Evolutionary conservation across 2,329 filamentous ascomycete genomes (phyloP), one percentile per base, ranked within the genome.

Genomic region (Exutisphaerella laricina): DNA sequence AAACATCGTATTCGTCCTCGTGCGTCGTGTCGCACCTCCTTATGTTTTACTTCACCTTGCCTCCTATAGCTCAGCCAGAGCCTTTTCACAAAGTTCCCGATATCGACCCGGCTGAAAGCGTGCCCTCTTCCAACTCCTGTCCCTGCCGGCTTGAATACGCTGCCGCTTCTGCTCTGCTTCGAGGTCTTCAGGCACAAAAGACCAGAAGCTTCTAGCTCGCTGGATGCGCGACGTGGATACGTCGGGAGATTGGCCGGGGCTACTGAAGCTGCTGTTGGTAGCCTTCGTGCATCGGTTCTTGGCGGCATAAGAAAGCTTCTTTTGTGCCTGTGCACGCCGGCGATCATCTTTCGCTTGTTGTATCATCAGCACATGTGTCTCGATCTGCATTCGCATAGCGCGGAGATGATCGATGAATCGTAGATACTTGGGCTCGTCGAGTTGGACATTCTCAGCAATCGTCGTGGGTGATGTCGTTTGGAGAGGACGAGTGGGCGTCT

Each of bases 361-460:
- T 48, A 56, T 61, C 44, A 48, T 58, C 39, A 34, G 58, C 58
- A 50, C 63, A 62, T 55, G 68, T 47, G 41, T 65, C 38, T 46
- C 60, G 47, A 54, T 55, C 57, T 55, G 67, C 45, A 39, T 58
- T 48, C 43, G 48, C 45, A 63, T 49, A n/a, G 51, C 55, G 9
- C 33, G 14, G 9, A 61, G 30, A 28, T 62, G 56, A 2, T 48
- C 45, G 3, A 28, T 38, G 44, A 50, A 48, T 48, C 16, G 55
- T 36, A 29, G 28, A 3, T 39, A 35, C 28, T 38, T 37, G 8
- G 14, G 21, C 12, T 50, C 48, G 13, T 46, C 39, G 22, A 49
- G 29, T 13, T n/a, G 20, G 7, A 39, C 35, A 16, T 29, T 9
- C n/a, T 35, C 33, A 20, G n/a, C n/a, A 1, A 35, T 5, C 4